phyloP scores from a whole-genome alignment of 495 filamentous ascomycete genomes.

The Neurospora cerealis region DNA sequence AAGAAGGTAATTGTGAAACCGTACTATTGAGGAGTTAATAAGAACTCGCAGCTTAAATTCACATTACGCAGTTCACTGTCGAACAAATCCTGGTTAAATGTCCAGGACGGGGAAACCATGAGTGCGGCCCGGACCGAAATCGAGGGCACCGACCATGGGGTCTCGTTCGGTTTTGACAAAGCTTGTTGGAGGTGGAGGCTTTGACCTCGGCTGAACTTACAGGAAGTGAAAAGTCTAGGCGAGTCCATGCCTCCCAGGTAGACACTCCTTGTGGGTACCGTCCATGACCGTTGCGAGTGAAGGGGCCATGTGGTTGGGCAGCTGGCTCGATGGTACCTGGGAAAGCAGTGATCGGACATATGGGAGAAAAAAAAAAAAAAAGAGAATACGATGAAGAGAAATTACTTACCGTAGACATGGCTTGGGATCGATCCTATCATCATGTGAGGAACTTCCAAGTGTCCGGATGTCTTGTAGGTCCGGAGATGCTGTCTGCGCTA shows the following conservation, averaged over 20 bases:
- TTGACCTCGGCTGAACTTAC: neutral
- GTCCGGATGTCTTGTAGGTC: neutral
- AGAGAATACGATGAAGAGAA: neutral
- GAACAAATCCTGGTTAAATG: neutral
- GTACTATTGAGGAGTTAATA: neutral
- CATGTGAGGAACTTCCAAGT: neutral
- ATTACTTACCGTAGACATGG: neutral
- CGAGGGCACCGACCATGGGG: neutral
- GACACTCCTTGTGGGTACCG: neutral
- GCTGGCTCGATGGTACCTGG: neutral
- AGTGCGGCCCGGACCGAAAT: neutral
- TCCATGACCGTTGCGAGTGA: neutral
- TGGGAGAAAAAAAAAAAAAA: neutral
- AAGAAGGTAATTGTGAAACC: neutral
- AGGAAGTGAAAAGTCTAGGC: neutral
- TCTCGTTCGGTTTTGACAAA: neutral
- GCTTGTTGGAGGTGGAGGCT: neutral
- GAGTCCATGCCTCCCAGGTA: neutral
- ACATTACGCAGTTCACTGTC: neutral
- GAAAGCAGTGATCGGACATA: neutral
- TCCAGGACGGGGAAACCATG: neutral
- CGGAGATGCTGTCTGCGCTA: neutral
- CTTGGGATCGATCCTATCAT: neutral
- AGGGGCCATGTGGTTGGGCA: neutral
- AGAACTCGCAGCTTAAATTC: neutral